Evolutionary conservation across 805 yeast species (phyloP).

Genomic region (Suhomyces prunicola): DNA sequence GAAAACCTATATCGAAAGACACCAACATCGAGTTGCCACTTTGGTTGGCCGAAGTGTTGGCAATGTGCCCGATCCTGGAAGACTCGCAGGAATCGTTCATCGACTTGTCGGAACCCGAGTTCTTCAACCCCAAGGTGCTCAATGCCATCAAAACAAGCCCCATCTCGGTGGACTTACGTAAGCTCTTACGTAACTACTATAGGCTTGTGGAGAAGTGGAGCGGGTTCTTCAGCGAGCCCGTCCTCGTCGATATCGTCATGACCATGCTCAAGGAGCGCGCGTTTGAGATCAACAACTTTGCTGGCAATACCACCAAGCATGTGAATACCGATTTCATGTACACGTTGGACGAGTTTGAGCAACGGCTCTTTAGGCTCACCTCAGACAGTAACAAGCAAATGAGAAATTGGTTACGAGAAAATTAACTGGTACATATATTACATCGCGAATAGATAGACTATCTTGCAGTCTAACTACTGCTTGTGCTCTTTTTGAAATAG

Average conservation of each 20-base stretch:
- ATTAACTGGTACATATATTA: not conserved
- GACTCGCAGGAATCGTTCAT: constrained; percentile 51
- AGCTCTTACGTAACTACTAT: constrained; percentile 65
- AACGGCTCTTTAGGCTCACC: constrained; percentile 50
- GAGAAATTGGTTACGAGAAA: constrained; percentile 34
- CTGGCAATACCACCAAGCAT: constrained; percentile 51
- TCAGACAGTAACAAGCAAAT: constrained; percentile 45
- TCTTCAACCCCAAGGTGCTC: constrained; percentile 58
- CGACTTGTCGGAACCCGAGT: constrained; percentile 68
- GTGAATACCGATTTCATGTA: constrained; percentile 52
- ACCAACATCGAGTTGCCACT: constrained; percentile 76
- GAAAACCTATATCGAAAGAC: constrained; percentile 53
- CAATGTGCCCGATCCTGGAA: constrained; percentile 39
- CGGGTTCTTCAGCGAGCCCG: constrained; percentile 61
- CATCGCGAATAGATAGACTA: not conserved
- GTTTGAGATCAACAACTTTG: constrained; percentile 67
- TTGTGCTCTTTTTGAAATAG: too few relatives aligned
- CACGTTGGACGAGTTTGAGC: constrained; percentile 77
- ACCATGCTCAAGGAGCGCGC: constrained; percentile 63
- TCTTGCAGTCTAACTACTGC: too few relatives aligned
- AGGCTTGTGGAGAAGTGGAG: constrained; percentile 76
- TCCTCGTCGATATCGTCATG: constrained; percentile 49
- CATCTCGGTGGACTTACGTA: constrained; percentile 59
- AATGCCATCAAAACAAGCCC: constrained; percentile 83
- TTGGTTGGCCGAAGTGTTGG: constrained; percentile 84